phyloP scores from a whole-genome alignment of 148 eudicot genomes.

The Cornus florida region DNA sequence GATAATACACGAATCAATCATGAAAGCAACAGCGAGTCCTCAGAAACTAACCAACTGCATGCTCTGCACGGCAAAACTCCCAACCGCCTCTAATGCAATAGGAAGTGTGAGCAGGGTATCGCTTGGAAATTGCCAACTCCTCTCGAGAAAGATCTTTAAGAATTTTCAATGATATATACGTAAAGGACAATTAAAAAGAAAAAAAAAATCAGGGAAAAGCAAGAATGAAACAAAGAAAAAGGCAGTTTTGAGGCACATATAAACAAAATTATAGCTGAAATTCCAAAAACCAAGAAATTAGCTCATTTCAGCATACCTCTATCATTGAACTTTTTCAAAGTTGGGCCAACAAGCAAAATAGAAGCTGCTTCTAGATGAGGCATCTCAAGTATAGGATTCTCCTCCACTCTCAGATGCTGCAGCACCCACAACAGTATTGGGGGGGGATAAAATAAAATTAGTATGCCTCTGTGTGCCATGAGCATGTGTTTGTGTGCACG shows the following conservation, averaged over 20 bases:
- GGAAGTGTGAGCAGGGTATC: slow-evolving; percentile 80
- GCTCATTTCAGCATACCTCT: slow-evolving; percentile 44
- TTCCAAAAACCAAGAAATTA: slow-evolving; percentile 6
- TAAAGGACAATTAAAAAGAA: slow-evolving; percentile 16
- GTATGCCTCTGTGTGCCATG: background rate
- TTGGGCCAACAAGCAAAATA: slow-evolving; percentile 91
- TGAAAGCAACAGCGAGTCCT: slow-evolving; percentile 9
- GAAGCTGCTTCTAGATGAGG: slow-evolving; percentile 93
- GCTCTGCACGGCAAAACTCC: slow-evolving; percentile 87
- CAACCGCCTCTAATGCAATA: slow-evolving; percentile 88
- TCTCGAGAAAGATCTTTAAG: slow-evolving; percentile 74
- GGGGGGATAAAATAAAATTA: too few species aligned
- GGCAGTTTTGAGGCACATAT: background rate
- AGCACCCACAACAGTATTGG: slow-evolving; percentile 28
- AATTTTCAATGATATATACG: slow-evolving; percentile 18
- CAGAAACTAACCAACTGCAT: slow-evolving; percentile 66
- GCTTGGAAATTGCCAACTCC: slow-evolving; percentile 71
- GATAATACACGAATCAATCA: background rate
- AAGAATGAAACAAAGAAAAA: slow-evolving; percentile 2
- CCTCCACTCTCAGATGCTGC: slow-evolving; percentile 96
- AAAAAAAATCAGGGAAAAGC: background rate
- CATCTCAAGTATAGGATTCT: slow-evolving; percentile 95
- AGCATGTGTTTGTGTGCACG: background rate
- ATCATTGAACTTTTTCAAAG: slow-evolving; percentile 89
- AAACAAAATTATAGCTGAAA: background rate